These are phyloP conservation scores for Solanum medicagineum DNA, from an alignment of 257 asterid species.

Conservation along the genomic window DNA sequence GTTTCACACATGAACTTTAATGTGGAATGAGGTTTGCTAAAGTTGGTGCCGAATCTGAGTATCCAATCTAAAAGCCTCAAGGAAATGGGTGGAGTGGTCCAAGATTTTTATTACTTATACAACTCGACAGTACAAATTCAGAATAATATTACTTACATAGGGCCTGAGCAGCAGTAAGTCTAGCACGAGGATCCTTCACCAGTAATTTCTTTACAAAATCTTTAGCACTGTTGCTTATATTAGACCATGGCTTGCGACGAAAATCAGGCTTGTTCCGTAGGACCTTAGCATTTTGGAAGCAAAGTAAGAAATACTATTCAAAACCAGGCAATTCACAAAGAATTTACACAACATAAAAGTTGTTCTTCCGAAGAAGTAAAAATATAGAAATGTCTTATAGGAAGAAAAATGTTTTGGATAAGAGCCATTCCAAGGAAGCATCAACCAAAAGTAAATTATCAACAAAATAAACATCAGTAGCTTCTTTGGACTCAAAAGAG, in stretches of 20 bases:
- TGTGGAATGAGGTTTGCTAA: neutral
- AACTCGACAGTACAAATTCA: neutral
- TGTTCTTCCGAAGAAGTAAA: neutral
- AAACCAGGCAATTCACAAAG: neutral
- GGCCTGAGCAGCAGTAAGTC: slow-evolving; percentile 99
- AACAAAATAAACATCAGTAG: neutral
- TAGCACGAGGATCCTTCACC: slow-evolving; percentile 87
- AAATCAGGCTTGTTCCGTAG: slow-evolving; percentile 90
- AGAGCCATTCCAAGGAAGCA: neutral
- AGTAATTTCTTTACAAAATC: slow-evolving; percentile 90
- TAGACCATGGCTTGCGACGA: slow-evolving; percentile 97
- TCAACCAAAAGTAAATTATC: neutral
- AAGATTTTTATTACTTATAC: neutral
- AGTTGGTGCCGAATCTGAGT: neutral
- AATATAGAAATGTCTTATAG: neutral
- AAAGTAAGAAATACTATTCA: neutral
- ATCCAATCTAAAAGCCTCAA: neutral
- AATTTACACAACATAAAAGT: neutral
- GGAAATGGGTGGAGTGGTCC: neutral
- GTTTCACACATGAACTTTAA: neutral
- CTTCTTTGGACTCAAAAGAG: neutral
- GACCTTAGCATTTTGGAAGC: slow-evolving; percentile 29
- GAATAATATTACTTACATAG: slow-evolving; percentile 44
- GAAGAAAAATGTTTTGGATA: neutral
- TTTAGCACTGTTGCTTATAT: slow-evolving; percentile 76